Evolutionary conservation across 148 eudicot species (phyloP).

Genomic region (Suaeda aralocaspica): DNA sequence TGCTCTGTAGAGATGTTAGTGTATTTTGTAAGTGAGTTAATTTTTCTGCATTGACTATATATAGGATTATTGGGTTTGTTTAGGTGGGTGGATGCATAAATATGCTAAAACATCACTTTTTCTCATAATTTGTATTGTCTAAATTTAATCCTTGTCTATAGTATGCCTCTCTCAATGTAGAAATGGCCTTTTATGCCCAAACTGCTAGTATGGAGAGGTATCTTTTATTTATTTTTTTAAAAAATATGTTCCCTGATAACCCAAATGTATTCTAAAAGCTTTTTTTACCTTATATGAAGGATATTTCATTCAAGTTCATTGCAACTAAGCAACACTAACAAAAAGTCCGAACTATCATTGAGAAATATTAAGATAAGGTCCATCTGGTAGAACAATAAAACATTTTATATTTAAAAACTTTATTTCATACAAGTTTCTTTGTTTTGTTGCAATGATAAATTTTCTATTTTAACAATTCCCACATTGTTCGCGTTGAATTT

Average conservation of each 20-base stretch:
- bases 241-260: neutral
- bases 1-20: constrained; percentile 21
- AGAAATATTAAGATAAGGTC: too few species aligned
- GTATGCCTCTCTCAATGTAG: constrained; percentile 12
- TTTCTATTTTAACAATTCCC: too few species aligned
- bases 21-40: constrained; percentile 21
- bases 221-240: neutral
- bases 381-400: too few species aligned
- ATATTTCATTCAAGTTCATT: too few species aligned
- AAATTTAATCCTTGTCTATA: constrained; percentile 5
- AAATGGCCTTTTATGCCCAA: constrained; percentile 11
- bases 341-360: too few species aligned
- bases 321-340: too few species aligned
- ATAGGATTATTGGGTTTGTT: constrained; percentile 8
- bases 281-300: too few species aligned
- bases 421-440: too few species aligned
- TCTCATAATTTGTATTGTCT: constrained; percentile 16
- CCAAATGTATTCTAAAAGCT: neutral
- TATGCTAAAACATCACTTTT: constrained; percentile 19
- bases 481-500: too few species aligned
- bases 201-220: neutral
- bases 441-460: too few species aligned
- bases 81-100: constrained; percentile 12
- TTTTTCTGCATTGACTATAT: constrained; percentile 9
- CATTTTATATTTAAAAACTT: too few species aligned